A percentile compares a stretch with the other conserved stretches of the same genome.
Conservation (phyloP, 2,329 filamentous ascomycete species). For the Penicillium sp. region DNA sequence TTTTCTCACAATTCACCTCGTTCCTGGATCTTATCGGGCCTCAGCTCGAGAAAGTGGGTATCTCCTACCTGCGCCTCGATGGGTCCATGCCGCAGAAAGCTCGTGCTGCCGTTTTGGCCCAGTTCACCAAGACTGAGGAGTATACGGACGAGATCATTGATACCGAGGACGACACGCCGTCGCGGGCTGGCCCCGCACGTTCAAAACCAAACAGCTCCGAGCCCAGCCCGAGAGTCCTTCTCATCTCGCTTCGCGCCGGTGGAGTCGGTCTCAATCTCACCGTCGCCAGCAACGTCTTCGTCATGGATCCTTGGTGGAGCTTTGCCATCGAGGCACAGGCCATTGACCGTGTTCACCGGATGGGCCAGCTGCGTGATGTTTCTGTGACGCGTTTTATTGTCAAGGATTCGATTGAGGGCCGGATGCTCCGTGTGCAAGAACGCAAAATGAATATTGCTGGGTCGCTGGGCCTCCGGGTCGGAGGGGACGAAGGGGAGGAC, state of each 20-base stretch:
- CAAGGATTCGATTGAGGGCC: conserved; percentile 65
- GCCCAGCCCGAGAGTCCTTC: conserved; percentile 57
- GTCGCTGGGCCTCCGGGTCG: conserved; percentile 91
- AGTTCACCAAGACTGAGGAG: conserved; percentile 61
- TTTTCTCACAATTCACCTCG: conserved; percentile 97
- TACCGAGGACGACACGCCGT: conserved; percentile 31
- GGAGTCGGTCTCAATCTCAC: conserved; percentile 94
- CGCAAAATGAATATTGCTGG: conserved; percentile 88
- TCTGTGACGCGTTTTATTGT: conserved; percentile 87
- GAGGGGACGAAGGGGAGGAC: conserved; percentile 84
- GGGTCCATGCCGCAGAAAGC: conserved; percentile 86
- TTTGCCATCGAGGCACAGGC: conserved; percentile 96
- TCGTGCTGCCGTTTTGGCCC: conserved; percentile 72
- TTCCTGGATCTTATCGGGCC: conserved; percentile 91
- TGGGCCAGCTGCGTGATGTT: conserved; percentile 89
- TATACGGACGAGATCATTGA: conserved; percentile 39
- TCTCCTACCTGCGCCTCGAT: conserved; percentile 84
- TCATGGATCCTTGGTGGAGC: conserved; percentile 99
- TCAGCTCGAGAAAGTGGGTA: conserved; percentile 69
- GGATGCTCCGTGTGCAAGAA: conserved; percentile 92
- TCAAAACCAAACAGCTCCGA: conserved; percentile 11
- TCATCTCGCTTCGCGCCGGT: conserved; percentile 84
- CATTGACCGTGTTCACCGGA: conserved; percentile 95
- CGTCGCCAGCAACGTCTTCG: conserved; percentile 83
- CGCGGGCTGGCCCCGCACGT: background rate